A percentile compares a stretch with the other conserved stretches of the same genome.
phyloP scores from a whole-genome alignment of 805 yeast species.

The Starmerella davenportii region DNA sequence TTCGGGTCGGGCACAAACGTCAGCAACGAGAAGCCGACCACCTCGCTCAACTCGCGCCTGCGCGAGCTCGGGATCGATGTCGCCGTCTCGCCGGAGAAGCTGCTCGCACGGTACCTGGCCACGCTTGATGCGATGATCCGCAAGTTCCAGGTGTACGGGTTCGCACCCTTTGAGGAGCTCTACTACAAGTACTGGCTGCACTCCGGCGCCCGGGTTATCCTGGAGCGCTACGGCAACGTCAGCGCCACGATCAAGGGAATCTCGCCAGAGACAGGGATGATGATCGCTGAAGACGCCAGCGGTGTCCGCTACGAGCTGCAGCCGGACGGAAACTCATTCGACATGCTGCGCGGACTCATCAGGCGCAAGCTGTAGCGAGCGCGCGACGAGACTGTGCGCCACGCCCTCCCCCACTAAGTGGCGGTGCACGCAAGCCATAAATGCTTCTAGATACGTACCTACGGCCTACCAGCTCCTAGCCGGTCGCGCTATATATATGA shows the following conservation, averaged over 20 bases:
- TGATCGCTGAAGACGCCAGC: constrained; percentile 46
- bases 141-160: constrained; percentile 43
- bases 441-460: too few relatives aligned
- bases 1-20: constrained; percentile 82
- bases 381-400: too few relatives aligned
- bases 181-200: constrained; percentile 86
- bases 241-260: constrained; percentile 63
- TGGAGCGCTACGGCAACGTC: constrained; percentile 35
- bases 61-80: constrained; percentile 40
- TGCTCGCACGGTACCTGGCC: constrained; percentile 52
- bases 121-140: constrained; percentile 42
- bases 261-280: constrained; percentile 65
- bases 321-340: constrained; percentile 96
- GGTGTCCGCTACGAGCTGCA: constrained; percentile 53
- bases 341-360: constrained; percentile 78
- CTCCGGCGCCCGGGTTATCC: constrained; percentile 47
- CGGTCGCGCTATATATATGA: too few relatives aligned
- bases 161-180: constrained; percentile 42
- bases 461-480: too few relatives aligned
- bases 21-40: constrained; percentile 74
- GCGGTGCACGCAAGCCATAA: too few relatives aligned
- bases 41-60: constrained; percentile 62
- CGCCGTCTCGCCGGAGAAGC: constrained; percentile 28
- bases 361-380: constrained; percentile 33
- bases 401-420: too few relatives aligned